Percentiles rank a stretch among this genome's conserved stretches.
These are phyloP conservation scores for Phialophora tarda DNA, from an alignment of 2,329 filamentous ascomycete species.

Conservation along the genomic window DNA sequence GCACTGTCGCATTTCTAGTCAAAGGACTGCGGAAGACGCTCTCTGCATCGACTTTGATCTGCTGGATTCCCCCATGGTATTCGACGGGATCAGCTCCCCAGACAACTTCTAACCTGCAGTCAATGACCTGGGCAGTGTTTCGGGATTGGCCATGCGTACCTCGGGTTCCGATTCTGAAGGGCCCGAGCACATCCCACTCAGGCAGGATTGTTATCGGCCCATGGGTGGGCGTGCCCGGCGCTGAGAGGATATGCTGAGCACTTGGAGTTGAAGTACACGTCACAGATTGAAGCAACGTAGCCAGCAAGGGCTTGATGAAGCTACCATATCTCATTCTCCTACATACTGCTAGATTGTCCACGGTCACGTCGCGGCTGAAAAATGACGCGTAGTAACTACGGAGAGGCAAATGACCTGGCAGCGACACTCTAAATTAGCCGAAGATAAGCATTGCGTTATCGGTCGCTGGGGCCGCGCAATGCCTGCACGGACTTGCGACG, in stretches of 20 bases:
- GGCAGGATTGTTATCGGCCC: constrained; percentile 39
- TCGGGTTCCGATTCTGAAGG: constrained; percentile 64
- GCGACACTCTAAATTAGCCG: constrained; percentile 1
- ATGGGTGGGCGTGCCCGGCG: neutral
- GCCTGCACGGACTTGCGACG: neutral
- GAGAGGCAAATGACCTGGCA: neutral
- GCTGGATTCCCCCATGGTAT: constrained; percentile 58
- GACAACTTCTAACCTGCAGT: constrained; percentile 54
- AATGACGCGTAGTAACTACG: neutral
- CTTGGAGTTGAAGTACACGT: neutral
- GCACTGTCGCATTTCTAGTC: constrained; percentile 56
- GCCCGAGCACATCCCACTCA: constrained; percentile 61
- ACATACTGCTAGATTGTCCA: constrained; percentile 15
- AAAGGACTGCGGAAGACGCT: constrained; percentile 58
- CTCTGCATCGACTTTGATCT: constrained; percentile 51
- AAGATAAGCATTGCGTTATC: constrained; percentile 22
- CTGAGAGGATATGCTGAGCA: constrained; percentile 19
- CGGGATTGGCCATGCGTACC: constrained; percentile 46
- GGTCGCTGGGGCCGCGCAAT: constrained; percentile 17
- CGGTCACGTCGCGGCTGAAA: neutral
- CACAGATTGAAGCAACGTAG: constrained; percentile 2
- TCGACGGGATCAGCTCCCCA: constrained; percentile 67
- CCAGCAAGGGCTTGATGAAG: neutral
- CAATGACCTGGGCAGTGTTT: constrained; percentile 8
- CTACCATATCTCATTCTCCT: constrained; percentile 19